phyloP scores from a whole-genome alignment of 441 rosid genomes.

The Lepidium campestre region DNA sequence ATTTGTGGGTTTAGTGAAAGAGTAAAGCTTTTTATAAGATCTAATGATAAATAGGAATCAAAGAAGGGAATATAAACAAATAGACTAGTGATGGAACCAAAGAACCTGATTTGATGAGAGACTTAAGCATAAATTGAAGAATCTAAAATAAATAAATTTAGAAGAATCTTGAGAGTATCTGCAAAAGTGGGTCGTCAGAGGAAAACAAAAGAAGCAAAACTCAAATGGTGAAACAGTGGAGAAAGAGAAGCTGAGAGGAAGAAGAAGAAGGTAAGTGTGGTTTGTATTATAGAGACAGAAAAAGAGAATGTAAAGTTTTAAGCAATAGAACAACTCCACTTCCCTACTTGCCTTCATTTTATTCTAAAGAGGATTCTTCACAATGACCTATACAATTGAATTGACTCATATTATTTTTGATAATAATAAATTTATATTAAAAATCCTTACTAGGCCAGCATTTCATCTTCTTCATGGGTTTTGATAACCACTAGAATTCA shows the following conservation, averaged over 20 bases:
- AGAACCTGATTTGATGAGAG: conserved; percentile 22
- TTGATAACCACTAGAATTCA: conserved; percentile 17
- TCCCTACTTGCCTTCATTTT: conserved; percentile 24
- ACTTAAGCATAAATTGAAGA: conserved; percentile 10
- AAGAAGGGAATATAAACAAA: background rate
- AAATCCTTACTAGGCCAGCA: background rate
- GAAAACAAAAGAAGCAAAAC: background rate
- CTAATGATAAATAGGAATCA: conserved; percentile 14
- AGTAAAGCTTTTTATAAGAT: conserved; percentile 9
- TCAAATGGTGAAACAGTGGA: background rate
- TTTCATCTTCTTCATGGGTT: conserved; percentile 10
- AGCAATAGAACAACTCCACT: conserved; percentile 32
- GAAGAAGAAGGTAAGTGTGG: conserved; percentile 20
- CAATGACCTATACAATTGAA: conserved; percentile 7
- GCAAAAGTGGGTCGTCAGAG: conserved; percentile 6
- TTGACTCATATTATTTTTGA: background rate
- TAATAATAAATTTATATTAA: background rate
- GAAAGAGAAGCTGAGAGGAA: conserved; percentile 5
- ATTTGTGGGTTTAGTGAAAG: background rate
- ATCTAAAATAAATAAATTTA: conserved; percentile 6
- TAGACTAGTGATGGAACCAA: conserved; percentile 13
- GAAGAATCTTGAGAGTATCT: conserved; percentile 26
- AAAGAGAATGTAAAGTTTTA: background rate
- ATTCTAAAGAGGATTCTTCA: conserved; percentile 11
- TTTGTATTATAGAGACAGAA: conserved; percentile 16